Conservation (phyloP, 2,329 filamentous ascomycete genomes). For the Colletotrichum sp. region DNA sequence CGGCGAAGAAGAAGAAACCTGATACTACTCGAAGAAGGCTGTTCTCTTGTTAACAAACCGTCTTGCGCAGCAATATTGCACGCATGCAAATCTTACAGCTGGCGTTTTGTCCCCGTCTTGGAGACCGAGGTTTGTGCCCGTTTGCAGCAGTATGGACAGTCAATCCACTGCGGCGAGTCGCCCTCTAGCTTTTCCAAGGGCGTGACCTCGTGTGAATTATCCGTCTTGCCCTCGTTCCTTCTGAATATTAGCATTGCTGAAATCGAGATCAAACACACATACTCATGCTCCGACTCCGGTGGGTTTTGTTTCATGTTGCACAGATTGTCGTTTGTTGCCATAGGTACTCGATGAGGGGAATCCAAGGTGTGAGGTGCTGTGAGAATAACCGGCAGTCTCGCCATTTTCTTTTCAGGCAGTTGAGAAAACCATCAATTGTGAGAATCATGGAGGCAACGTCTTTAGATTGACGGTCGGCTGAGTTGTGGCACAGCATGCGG, state of each 20-base stretch:
- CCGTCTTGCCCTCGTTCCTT: background rate
- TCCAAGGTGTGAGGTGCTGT: background rate
- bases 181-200: background rate
- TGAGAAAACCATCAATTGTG: accelerated
- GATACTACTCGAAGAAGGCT: background rate
- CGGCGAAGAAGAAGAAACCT: background rate
- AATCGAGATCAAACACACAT: background rate
- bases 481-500: background rate
- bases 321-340: background rate
- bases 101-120: background rate
- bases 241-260: background rate
- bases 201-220: background rate
- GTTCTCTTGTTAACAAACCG: accelerated
- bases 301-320: background rate
- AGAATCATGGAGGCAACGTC: background rate
- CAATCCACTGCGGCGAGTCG: background rate
- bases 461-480: background rate
- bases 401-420: accelerated
- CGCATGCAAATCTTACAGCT: background rate
- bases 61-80: background rate
- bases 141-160: background rate
- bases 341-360: background rate
- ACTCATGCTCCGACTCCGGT: background rate
- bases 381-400: background rate
- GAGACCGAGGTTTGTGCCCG: background rate